Evolutionary conservation across 106 monocot genomes (phyloP).

Genomic region (Posidonia australis): DNA sequence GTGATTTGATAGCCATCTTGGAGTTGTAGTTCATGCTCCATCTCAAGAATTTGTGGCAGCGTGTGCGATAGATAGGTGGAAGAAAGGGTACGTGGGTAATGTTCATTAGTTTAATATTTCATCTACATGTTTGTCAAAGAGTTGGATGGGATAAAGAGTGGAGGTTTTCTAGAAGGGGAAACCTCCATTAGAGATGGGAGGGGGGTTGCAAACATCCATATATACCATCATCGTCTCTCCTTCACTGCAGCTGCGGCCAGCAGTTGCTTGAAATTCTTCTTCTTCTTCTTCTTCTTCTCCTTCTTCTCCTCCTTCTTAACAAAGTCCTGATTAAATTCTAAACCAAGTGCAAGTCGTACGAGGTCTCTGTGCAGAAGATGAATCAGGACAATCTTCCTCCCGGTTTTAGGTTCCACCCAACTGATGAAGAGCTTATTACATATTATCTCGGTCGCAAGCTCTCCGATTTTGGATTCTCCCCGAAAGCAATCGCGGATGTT

Average conservation of each 20-base stretch:
- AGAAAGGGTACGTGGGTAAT: neutral
- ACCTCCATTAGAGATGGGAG: neutral
- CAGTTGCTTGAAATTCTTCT: neutral
- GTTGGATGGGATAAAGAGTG: constrained; percentile 6
- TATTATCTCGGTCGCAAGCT: constrained; percentile 60
- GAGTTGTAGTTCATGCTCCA: too few relatives aligned
- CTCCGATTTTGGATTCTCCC: constrained; percentile 34
- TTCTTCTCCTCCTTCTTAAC: neutral
- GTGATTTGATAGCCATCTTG: too few relatives aligned
- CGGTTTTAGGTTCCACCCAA: constrained; percentile 70
- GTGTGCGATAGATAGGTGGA: too few relatives aligned
- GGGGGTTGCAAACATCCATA: too few relatives aligned
- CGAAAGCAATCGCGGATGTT: constrained; percentile 52
- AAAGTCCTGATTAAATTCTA: too few relatives aligned
- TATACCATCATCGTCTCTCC: neutral
- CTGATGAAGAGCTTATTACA: constrained; percentile 70
- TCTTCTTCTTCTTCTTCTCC: too few relatives aligned
- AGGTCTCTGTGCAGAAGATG: constrained; percentile 18
- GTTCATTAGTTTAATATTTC: neutral
- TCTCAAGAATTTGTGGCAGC: too few relatives aligned
- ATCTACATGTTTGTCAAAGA: neutral
- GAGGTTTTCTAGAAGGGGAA: neutral
- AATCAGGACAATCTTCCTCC: constrained; percentile 47
- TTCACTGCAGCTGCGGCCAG: neutral
- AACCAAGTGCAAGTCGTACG: too few relatives aligned